Evolutionary conservation across 768 basidiomycete species (phyloP), one percentile per base, ranked within the genome.

Genomic region (Tephrocybe rancida): DNA sequence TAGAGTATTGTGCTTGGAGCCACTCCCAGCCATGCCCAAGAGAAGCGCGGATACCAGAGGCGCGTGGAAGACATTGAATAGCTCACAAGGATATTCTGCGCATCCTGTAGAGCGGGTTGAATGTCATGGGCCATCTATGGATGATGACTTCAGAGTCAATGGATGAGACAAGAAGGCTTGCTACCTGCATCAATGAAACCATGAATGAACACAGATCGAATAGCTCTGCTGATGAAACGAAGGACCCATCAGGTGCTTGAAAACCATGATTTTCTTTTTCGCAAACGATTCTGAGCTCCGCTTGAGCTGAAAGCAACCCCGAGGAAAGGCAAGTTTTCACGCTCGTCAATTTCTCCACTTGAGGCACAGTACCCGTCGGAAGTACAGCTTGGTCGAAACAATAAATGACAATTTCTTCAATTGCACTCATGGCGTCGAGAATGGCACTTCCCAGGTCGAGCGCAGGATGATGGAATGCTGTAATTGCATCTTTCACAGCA

Each of bases 161-260:
- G n/a, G n/a, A 16, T 39, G 18, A 35, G 11, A 32, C 26, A 26
- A 14, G 30, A 32, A 43, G 49, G 44, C 19, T 44, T 18, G 8
- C 21, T 52, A 77, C 77, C 71, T 80, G 76, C n/a, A 79, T 60
- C 24, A 78, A 56, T 2, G 76, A 76, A 25, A 76, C 74, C 59
- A 74, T 69, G 42, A 74, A 73, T 14, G 75, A 64, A 54, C 73
- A 75, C 30, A 71, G 59, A 37, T 74, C 69, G 22, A 66, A 67
- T 1, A 68, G 61, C 42, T 72, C 68, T 42, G 58, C 59, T 24
- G 68, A 63, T 22, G 71, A 49, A 7, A 58, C 62, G 6, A 66
- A 48, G 2, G 52, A 38, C 18, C 54, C 60, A 7, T 61, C 61
- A 37, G 54, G 21, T 52, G 55, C 4, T 54, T 51, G 56, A 46